Evolutionary conservation across 768 basidiomycete species (phyloP).

Genomic region (Cystobasidium ongulense): DNA sequence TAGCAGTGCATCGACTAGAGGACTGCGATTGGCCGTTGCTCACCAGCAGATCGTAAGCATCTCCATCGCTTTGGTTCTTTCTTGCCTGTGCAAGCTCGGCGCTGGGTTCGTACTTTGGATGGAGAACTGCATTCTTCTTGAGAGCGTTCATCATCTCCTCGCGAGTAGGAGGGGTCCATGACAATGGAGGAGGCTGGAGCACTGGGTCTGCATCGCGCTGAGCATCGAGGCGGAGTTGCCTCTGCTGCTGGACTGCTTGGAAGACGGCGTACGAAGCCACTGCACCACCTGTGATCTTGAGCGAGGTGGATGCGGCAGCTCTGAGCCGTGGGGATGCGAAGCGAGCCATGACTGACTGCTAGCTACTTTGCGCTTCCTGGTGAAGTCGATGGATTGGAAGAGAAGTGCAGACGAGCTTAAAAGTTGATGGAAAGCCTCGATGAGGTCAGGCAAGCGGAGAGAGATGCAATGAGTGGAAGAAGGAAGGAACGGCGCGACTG

Average conservation of each 20-base stretch:
- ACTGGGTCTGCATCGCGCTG: slow-evolving; percentile 20
- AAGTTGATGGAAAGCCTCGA: neutral
- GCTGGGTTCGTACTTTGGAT: slow-evolving; percentile 22
- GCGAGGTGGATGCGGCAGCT: neutral
- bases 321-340: neutral
- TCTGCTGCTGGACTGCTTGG: slow-evolving; percentile 5
- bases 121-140: slow-evolving; percentile 20
- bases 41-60: slow-evolving; percentile 33
- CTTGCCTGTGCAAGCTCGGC: slow-evolving; percentile 10
- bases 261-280: neutral
- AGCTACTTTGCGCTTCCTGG: neutral
- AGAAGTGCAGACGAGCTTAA: too few species aligned
- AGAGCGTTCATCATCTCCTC: slow-evolving; percentile 31
- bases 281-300: slow-evolving; percentile 10
- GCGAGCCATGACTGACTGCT: neutral
- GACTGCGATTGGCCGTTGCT: neutral
- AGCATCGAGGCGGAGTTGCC: slow-evolving; percentile 22
- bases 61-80: slow-evolving; percentile 18
- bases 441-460: slow-evolving; percentile 12
- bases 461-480: neutral
- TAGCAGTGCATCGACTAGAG: too few species aligned
- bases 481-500: neutral
- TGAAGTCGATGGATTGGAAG: too few species aligned
- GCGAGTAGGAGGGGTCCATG: slow-evolving; percentile 32
- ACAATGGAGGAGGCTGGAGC: neutral